Evolutionary conservation across 2,329 filamentous ascomycete species (phyloP).

Genomic region (Cytospora chrysosperma): DNA sequence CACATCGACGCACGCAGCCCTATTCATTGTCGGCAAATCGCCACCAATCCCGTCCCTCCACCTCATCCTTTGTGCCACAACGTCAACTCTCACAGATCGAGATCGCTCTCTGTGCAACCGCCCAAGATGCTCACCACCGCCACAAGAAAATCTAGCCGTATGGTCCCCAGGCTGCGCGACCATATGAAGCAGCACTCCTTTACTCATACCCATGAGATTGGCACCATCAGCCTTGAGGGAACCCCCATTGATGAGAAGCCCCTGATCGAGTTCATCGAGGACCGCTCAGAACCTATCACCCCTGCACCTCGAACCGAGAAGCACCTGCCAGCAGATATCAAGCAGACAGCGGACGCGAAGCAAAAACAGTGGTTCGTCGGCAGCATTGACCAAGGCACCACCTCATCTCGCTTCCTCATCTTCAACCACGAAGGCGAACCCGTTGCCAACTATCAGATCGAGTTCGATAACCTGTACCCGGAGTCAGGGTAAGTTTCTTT

Average conservation of each 20-base stretch:
- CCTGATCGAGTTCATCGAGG: slow-evolving; percentile 18
- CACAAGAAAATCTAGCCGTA: slow-evolving; percentile 15
- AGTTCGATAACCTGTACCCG: slow-evolving; percentile 82
- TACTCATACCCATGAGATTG: slow-evolving; percentile 20
- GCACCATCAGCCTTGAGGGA: slow-evolving; percentile 22
- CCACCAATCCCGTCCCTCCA: slow-evolving; percentile 6
- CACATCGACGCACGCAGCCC: slow-evolving; percentile 23
- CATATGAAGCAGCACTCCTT: slow-evolving; percentile 11
- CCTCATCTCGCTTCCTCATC: slow-evolving; percentile 85
- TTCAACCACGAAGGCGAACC: slow-evolving; percentile 79
- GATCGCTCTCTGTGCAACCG: not conserved
- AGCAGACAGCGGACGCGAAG: slow-evolving; percentile 29
- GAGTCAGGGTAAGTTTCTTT: slow-evolving; percentile 69
- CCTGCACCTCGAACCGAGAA: slow-evolving; percentile 18
- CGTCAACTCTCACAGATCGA: slow-evolving; percentile 1
- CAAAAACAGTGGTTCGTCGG: slow-evolving; percentile 66
- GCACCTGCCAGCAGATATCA: slow-evolving; percentile 30
- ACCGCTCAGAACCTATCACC: slow-evolving; percentile 23
- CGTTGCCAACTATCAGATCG: slow-evolving; percentile 80
- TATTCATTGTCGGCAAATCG: not conserved
- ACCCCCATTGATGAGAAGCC: slow-evolving; percentile 20
- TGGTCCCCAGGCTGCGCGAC: slow-evolving; percentile 13
- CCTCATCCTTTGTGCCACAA: slow-evolving; percentile 7
- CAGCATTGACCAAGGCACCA: slow-evolving; percentile 89
- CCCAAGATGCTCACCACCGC: slow-evolving; percentile 24